phyloP scores from a whole-genome alignment of 1,284 basidiomycete species.

The Cryptococcus hybrid region DNA sequence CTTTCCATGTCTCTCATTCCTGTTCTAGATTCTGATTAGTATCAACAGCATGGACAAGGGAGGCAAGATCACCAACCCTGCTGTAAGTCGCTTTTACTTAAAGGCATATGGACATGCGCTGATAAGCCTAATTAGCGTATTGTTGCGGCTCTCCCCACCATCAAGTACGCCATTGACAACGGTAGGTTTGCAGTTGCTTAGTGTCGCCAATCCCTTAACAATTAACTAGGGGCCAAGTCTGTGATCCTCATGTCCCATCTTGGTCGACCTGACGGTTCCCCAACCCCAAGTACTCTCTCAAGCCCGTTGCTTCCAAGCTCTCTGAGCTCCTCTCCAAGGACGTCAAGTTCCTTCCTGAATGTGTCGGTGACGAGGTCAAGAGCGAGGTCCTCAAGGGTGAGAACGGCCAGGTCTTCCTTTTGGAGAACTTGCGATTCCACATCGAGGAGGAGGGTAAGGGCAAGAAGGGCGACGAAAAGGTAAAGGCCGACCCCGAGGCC shows the following conservation, averaged over 20 bases:
- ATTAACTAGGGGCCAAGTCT: constrained; percentile 66
- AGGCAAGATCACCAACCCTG: constrained; percentile 92
- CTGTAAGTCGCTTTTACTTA: constrained; percentile 58
- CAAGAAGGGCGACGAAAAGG: constrained; percentile 80
- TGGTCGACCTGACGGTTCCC: constrained; percentile 93
- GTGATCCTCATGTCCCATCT: constrained; percentile 98
- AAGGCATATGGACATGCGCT: background rate
- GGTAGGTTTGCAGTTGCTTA: constrained; percentile 54
- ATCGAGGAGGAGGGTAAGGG: constrained; percentile 99
- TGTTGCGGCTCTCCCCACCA: constrained; percentile 91
- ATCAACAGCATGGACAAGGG: constrained; percentile 55
- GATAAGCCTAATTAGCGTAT: constrained; percentile 65
- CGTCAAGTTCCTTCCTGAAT: constrained; percentile 83
- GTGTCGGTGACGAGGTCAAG: constrained; percentile 82
- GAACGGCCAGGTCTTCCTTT: constrained; percentile 79
- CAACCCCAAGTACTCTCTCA: constrained; percentile 86
- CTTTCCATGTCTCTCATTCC: background rate
- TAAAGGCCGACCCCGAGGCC: constrained; percentile 80
- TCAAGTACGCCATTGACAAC: constrained; percentile 89
- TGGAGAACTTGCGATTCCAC: constrained; percentile 98
- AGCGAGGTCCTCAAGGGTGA: constrained; percentile 68
- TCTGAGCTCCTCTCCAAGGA: constrained; percentile 65
- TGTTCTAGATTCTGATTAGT: constrained; percentile 47
- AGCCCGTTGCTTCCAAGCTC: constrained; percentile 72
- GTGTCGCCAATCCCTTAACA: background rate